Evolutionary conservation across 371 early-diverging fungal species (phyloP), one percentile per base, ranked within the genome.

Genomic region (Coemansia sp.): DNA sequence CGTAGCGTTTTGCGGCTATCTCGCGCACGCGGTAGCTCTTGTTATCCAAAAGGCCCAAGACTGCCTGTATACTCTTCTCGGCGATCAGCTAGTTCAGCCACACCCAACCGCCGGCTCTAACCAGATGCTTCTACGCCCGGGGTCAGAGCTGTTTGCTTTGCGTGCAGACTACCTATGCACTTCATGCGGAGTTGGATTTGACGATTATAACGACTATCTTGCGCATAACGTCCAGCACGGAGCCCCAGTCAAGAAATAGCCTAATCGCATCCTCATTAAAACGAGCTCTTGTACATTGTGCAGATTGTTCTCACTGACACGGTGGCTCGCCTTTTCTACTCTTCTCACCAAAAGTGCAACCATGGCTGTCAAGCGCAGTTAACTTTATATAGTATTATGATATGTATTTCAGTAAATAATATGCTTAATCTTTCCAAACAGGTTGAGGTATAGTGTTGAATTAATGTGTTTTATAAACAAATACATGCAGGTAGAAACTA

Each of bases 151-250:
- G 45, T 45, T 45, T n/a, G 45, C 50, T 21, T 16, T 48, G 18
- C 50, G 18, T 10, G 50, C 50, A 10, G 21, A 48, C 50, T 48
- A 48, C 50, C 5, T 14, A 6, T 67, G 67, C 55, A 4, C 16
- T 0, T 3, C 61, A 31, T 67, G 67, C 27, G 29, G 31, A 24
- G 22, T 53, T 8, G 47, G 10, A 4, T 67, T 67, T 45, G 59
- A 45, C 13, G 53, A 53, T 29, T 66, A 67, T 37, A 39, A 47
- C 24, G 62, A 61, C 31, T 58, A 61, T 21, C 61, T 67, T 29
- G 48, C 54, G 16, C 67, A 67, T 50, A 53, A 39, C 34, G 62
- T 34, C 21, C 27, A 47, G 16, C 62, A 61, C 31, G 50, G 50
- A 16, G 50, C 18, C 21, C 18, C 50, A n/a, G 24, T 4, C 14